Percentiles rank a stretch among this genome's conserved stretches.
These are phyloP conservation scores for Astrephomene gubernaculifera DNA, from an alignment of 139 green algal species.

Conservation along the genomic window DNA sequence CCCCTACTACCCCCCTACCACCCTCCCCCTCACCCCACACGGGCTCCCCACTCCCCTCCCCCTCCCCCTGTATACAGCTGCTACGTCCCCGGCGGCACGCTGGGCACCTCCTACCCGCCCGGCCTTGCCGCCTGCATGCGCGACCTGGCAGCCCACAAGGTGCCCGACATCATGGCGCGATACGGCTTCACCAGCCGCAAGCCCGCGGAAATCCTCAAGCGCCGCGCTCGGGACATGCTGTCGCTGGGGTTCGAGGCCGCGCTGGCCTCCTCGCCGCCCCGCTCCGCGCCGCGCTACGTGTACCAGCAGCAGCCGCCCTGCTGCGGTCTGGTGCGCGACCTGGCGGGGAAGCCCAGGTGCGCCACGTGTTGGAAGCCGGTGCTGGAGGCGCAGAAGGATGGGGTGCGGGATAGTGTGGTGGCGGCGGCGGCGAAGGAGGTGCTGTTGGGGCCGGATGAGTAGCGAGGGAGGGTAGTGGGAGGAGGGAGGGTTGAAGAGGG, in stretches of 20 bases:
- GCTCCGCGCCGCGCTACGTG: not conserved
- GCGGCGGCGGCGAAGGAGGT: not conserved
- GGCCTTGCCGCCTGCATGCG: not conserved
- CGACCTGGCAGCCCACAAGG: not conserved
- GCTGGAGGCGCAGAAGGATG: not conserved
- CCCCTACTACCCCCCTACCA: too few relatives aligned
- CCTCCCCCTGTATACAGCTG: not conserved
- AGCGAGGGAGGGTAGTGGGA: not conserved
- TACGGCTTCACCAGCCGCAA: conserved; percentile 38
- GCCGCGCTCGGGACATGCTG: conserved; percentile 31
- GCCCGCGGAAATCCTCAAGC: conserved; percentile 32
- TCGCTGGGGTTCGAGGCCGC: conserved; percentile 32
- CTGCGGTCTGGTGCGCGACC: conserved; percentile 22
- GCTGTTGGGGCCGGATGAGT: conserved; percentile 13
- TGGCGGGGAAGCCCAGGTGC: not conserved
- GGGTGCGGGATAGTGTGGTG: not conserved
- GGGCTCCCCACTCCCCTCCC: not conserved
- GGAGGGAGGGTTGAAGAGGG: too few relatives aligned
- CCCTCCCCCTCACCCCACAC: not conserved
- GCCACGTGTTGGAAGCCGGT: conserved; percentile 32
- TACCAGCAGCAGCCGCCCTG: conserved; percentile 35
- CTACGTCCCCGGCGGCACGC: not conserved
- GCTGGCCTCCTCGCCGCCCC: not conserved
- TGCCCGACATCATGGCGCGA: conserved; percentile 24
- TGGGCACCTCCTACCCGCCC: conserved; percentile 2